phyloP scores from a whole-genome alignment of 2,329 filamentous ascomycete genomes.

The Botrytis porri region DNA sequence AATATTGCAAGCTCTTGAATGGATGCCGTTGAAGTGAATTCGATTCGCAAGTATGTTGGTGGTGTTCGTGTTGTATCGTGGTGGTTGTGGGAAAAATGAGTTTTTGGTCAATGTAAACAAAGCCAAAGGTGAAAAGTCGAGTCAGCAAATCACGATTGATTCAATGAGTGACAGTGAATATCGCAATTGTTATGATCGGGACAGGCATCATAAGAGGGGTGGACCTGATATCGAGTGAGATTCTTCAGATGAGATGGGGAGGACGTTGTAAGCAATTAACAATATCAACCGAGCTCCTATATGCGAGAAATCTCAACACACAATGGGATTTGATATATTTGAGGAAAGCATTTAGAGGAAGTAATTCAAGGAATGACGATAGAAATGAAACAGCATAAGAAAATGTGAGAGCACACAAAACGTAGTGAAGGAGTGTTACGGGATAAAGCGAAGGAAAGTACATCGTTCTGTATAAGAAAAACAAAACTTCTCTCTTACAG shows the following conservation, averaged over 20 bases:
- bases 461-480: constrained; percentile 8
- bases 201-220: constrained; percentile 13
- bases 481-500: constrained; percentile 6
- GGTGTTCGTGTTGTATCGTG: not conserved
- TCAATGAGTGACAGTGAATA: constrained; percentile 8
- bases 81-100: not conserved
- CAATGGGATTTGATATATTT: not conserved
- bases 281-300: not conserved
- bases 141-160: constrained; percentile 1
- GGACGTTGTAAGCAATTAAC: constrained; percentile 8
- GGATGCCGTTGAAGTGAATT: not conserved
- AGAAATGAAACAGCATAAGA: constrained; percentile 9
- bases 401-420: constrained; percentile 4
- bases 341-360: constrained; percentile 3
- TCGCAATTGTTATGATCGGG: not conserved
- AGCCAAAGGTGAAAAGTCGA: not conserved
- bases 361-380: constrained; percentile 4
- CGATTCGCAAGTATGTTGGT: not conserved
- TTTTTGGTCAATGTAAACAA: constrained; percentile 1
- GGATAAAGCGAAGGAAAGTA: constrained; percentile 11
- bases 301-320: not conserved
- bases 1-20: not conserved
- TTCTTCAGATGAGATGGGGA: not conserved
- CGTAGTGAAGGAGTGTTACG: constrained; percentile 8
- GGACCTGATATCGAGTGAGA: not conserved